Base-by-base conservation (phyloP, 805 yeast genomes). In the Middelhovenomyces tepae region DNA sequence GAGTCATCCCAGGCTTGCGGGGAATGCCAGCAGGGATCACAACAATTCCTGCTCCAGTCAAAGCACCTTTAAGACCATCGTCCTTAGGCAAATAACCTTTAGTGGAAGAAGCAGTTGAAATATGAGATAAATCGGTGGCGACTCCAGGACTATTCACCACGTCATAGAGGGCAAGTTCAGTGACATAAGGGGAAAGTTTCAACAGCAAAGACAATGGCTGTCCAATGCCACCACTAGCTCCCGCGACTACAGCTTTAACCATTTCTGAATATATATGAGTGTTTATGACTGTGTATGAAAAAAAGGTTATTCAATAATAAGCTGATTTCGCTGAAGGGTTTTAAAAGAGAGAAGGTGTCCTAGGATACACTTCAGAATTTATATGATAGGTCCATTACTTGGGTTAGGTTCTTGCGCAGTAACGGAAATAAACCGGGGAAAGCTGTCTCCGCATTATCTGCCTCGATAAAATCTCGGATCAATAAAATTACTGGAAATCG, bases 211-310 rank as follows among this genome's bases (percentile, higher is more conserved):
- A 83, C 41, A 85, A 68, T 27, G 95, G 93, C 67, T 86, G 95
- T 36, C 95, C 95, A 54, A 85, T 85, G 40, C 95, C 95, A 49
- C 94, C 94, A 35, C 89, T 86, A 37, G 94, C 94, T 45, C 95
- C 95, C 34, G 78, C 68, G 39, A 85, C 86, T 36, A 57, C 62
- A 29, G 60, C 64, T 49, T 58, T 58, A 22, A 56, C 59, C 61
- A 56, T 56, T 16, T 26, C 45, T 8, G 22, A 20, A 16, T 27
- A 11, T 27, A 20, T 32, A 9, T 13, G 17, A 5, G 29, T 9
- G 5, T 5, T 16, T 9, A 7, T 26, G 17, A 6, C 10, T 26
- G 17, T 15, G n/a, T 7, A 26, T 10, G 17, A 26, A 16, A 18
- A 13, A 24, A 9, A 13, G 22, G 15, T 22, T 14, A 14, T 15